These are phyloP conservation scores for Oidiodendron maius DNA, from an alignment of 495 filamentous ascomycete species.

Conservation along the genomic window DNA sequence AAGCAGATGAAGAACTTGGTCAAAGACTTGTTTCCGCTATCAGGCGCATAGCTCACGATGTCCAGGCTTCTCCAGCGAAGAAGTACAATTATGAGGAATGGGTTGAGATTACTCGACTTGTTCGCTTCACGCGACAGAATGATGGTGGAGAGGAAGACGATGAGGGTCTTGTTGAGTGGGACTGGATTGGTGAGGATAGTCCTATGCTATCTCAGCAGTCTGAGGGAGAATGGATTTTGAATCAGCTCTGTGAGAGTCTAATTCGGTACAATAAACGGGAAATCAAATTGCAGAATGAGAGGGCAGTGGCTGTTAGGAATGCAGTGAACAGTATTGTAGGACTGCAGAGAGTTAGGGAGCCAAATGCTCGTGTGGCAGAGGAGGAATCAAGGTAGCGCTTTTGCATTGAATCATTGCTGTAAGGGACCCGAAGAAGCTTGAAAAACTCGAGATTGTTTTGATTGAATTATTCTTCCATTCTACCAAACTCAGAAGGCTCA, in stretches of 20 bases:
- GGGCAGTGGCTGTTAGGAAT: too few relatives aligned
- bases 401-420: too few relatives aligned
- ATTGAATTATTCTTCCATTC: too few relatives aligned
- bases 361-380: too few relatives aligned
- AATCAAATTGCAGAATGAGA: too few relatives aligned
- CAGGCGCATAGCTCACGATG: conserved; percentile 53
- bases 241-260: conserved; percentile 49
- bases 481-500: too few relatives aligned
- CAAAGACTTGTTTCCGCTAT: conserved; percentile 52
- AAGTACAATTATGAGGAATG: conserved; percentile 67
- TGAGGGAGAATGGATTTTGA: conserved; percentile 56
- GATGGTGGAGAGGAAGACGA: conserved; percentile 38
- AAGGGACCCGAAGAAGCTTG: too few relatives aligned
- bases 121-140: conserved; percentile 28
- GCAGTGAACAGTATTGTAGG: too few relatives aligned
- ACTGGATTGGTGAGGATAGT: conserved; percentile 63
- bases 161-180: conserved; percentile 47
- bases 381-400: too few relatives aligned
- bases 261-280: conserved; percentile 30
- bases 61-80: conserved; percentile 40
- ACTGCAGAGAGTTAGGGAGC: too few relatives aligned
- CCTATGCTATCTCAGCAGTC: conserved; percentile 57
- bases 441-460: too few relatives aligned
- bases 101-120: conserved; percentile 53
- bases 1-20: conserved; percentile 47